These are phyloP conservation scores for Nakazawaea holstii DNA, from an alignment of 805 yeast species.

Conservation along the genomic window DNA sequence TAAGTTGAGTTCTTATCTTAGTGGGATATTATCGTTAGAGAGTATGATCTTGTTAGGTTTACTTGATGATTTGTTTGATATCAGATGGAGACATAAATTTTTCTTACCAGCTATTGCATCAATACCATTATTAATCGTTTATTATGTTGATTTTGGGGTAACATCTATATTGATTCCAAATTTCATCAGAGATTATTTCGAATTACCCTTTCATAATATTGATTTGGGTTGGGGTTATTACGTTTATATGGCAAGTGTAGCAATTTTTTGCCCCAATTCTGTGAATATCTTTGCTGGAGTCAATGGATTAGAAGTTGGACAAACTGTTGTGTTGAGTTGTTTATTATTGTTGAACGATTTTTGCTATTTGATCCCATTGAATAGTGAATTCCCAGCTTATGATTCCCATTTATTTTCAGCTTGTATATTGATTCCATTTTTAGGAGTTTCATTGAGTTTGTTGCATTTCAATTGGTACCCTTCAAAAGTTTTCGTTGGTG, in stretches of 20 bases:
- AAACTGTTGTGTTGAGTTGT: conserved; percentile 71
- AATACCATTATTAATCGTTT: conserved; percentile 84
- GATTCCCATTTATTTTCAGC: conserved; percentile 82
- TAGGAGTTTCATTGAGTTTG: conserved; percentile 78
- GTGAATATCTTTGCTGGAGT: conserved; percentile 95
- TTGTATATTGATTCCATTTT: conserved; percentile 74
- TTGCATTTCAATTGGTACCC: conserved; percentile 86
- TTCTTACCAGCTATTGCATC: conserved; percentile 93
- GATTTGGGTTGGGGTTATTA: conserved; percentile 82
- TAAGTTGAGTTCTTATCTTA: conserved; percentile 77
- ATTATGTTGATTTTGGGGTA: conserved; percentile 89
- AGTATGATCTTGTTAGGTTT: conserved; percentile 82
- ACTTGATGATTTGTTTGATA: conserved; percentile 91
- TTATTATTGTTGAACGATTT: conserved; percentile 73
- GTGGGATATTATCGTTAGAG: conserved; percentile 79
- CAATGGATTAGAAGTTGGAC: conserved; percentile 96
- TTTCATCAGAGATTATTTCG: conserved; percentile 41
- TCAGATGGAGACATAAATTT: conserved; percentile 96
- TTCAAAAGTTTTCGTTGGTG: conserved; percentile 92
- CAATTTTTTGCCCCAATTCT: conserved; percentile 93
- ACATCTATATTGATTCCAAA: conserved; percentile 83
- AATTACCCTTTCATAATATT: conserved; percentile 37
- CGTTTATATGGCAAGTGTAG: conserved; percentile 82
- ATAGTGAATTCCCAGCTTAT: conserved; percentile 46
- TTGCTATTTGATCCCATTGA: conserved; percentile 48